Evolutionary conservation across 306 rosid genomes (phyloP).

Genomic region (Quercus glauca): DNA sequence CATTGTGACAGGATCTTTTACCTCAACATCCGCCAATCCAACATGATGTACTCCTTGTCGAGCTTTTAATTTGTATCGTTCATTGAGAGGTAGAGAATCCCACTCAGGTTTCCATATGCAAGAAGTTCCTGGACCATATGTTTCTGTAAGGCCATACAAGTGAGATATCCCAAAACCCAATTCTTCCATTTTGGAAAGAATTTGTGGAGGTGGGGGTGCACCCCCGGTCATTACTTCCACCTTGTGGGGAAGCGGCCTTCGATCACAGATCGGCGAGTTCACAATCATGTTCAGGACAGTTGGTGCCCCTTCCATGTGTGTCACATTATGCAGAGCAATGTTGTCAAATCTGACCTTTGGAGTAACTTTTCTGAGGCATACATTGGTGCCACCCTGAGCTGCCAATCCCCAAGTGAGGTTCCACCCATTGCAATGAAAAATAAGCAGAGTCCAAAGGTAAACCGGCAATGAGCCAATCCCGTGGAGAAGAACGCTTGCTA

Average conservation of each 20-base stretch:
- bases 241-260: constrained; percentile 47
- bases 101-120: constrained; percentile 81
- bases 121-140: constrained; percentile 66
- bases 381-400: constrained; percentile 70
- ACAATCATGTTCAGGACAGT: constrained; percentile 78
- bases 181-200: constrained; percentile 69
- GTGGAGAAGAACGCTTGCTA: constrained; percentile 62
- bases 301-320: constrained; percentile 87
- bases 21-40: constrained; percentile 52
- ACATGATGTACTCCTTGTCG: constrained; percentile 77
- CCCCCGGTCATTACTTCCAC: constrained; percentile 71
- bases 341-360: constrained; percentile 58
- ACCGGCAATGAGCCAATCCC: constrained; percentile 63
- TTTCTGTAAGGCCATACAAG: constrained; percentile 80
- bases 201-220: constrained; percentile 72
- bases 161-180: constrained; percentile 69
- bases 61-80: constrained; percentile 46
- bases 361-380: constrained; percentile 62
- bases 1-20: constrained; percentile 73
- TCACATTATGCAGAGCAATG: constrained; percentile 52
- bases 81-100: constrained; percentile 51
- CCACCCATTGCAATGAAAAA: constrained; percentile 95
- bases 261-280: constrained; percentile 47
- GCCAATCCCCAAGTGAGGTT: constrained; percentile 83
- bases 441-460: constrained; percentile 83